phyloP scores from a whole-genome alignment of 495 filamentous ascomycete species.

The Podospora didyma region DNA sequence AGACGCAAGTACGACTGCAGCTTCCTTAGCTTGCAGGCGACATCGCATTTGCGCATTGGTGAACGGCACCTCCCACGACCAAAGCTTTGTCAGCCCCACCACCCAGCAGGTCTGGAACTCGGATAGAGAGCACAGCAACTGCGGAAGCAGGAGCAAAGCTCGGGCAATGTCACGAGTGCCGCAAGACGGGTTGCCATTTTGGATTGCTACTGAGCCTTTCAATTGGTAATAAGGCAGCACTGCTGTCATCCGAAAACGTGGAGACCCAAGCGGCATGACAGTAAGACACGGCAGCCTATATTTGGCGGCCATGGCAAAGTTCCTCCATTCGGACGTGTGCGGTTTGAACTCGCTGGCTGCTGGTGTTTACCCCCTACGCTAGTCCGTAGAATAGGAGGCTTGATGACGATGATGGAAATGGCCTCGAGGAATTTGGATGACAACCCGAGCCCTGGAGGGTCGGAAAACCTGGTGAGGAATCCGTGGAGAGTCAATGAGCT shows the following conservation, averaged over 20 bases:
- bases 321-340: no score
- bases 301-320: not conserved
- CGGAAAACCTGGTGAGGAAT: not conserved
- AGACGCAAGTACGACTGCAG: not conserved
- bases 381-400: no score
- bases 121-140: not conserved
- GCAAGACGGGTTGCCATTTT: not conserved
- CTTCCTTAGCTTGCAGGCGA: not conserved
- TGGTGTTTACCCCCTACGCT: no score
- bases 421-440: no score
- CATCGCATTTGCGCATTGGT: not conserved
- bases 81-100: not conserved
- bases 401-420: no score
- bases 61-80: not conserved
- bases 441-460: no score
- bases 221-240: no score
- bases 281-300: not conserved
- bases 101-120: not conserved
- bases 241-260: no score
- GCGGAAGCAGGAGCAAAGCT: not conserved
- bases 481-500: not conserved
- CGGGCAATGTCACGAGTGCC: not conserved
- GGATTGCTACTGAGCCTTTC: not conserved
- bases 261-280: no score
- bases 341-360: no score